phyloP scores from a whole-genome alignment of 1,284 basidiomycete species.

The Wolfiporia cocos region DNA sequence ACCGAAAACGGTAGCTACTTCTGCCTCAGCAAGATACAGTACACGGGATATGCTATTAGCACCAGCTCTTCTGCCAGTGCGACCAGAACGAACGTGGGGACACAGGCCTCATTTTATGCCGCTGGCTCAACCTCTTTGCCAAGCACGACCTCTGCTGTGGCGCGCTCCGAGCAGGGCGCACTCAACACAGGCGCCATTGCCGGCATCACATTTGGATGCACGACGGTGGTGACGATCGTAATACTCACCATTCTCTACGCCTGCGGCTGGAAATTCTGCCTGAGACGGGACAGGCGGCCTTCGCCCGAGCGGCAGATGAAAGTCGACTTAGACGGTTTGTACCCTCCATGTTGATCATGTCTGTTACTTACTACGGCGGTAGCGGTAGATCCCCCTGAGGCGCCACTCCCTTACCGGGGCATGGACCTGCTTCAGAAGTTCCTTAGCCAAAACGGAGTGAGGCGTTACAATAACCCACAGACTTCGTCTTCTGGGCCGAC shows the following conservation, averaged over 20 bases:
- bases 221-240: not conserved
- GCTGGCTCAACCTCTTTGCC: no score
- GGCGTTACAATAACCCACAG: not conserved
- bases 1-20: not conserved
- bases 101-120: no score
- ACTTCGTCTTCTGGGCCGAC: not conserved
- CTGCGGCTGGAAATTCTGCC: not conserved
- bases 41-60: not conserved
- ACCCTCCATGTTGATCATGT: not conserved
- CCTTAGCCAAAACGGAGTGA: not conserved
- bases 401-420: not conserved
- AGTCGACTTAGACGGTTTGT: constrained; percentile 2
- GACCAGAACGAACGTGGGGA: no score
- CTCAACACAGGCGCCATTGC: no score
- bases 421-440: constrained; percentile 5
- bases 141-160: no score
- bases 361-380: no score
- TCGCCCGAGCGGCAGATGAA: not conserved
- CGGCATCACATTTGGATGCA: constrained; percentile 4
- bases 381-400: no score
- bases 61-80: no score
- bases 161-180: no score
- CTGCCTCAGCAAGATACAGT: constrained; percentile 5
- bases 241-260: not conserved
- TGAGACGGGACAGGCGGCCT: not conserved